Base-by-base conservation (phyloP, 2,329 filamentous ascomycete genomes). In the Penicillium digitatum region DNA sequence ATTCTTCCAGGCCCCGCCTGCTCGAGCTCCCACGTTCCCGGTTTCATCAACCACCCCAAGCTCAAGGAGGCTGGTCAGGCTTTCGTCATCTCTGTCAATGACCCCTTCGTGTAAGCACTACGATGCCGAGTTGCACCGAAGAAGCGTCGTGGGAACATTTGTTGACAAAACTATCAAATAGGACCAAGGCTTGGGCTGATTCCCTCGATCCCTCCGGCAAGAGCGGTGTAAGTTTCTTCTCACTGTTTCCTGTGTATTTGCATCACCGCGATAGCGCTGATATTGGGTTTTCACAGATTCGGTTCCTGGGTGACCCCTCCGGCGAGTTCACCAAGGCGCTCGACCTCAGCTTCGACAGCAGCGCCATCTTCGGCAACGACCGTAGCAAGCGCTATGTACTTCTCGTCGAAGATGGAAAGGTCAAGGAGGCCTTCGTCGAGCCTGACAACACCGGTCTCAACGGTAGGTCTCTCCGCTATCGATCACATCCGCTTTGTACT, bases 71-170 rank as follows among this genome's bases (percentile, higher is more conserved):
- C 89, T 29, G 92, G 91, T 46, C 81, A 88, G 67, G 89, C 96
- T 43, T 95, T 95, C 68, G 90, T 97, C 38, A 85, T 97, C 54
- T 86, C 89, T 16, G 92, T 96, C 70, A 97, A 97, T 72, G 93
- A 97, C 72, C 84, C 91, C 20, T 96, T 96, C 72, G 92, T 96
- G 89, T 95, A 80, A 76, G 88, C 77, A 44, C 40, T 43, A 32
- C 26, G 31, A 7, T 31, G 8, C 22, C 12, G 10, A 20, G 16
- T 48, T 12, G 26, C 3, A 31, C 29, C 14, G 12, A 6, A 37
- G 26, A 18, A 48, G 48, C 42, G 49, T 20, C 27, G 38, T 39
- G 34, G 20, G 34, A 31, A 48, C 29, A 26, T 55, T 57, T 54
- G 54, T 53, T 24, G 34, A 39, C 20, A 40, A 12, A 55, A 59